Evolutionary conservation across 2,329 filamentous ascomycete genomes (phyloP), one percentile per base, ranked within the genome.

Genomic region (Cladophialophora yegresii): DNA sequence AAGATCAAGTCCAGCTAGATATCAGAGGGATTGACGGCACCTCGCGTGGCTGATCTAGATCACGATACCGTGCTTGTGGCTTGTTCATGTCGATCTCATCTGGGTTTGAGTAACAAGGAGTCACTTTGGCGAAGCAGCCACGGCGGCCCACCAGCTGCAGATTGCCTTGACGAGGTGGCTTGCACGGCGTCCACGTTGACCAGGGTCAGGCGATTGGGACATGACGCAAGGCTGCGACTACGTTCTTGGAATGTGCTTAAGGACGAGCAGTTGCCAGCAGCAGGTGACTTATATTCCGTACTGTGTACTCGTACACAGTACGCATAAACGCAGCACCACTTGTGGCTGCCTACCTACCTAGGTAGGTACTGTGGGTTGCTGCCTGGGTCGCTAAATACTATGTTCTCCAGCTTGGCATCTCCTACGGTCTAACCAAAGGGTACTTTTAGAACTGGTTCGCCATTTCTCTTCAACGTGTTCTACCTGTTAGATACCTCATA

Each of bases 221-320:
- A 49, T 50, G 43, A 49, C 40, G 36, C 40, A 58, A 58, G 43
- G 55, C 55, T 58, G 55, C 10, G 55, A 45, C 16, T 20, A 23
- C 6, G 4, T n/a, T n/a, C 36, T n/a, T 43, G 36, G 13, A n/a
- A 36, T 5, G 36, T n/a, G 36, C 13, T 9, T 4, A 33, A 33
- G 7, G 2, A 33, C 36, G 16, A 40, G 13, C 7, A 40, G 16
- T n/a, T n/a, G 16, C 36, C 36, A n/a, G 10, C 36, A 43, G 5
- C 16, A 43, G 6, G 16, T n/a, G 36, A 16, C 26, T 20, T 47
- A 8, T 23, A 8, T 23, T 28, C 26, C 26, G 26, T 28, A 3
- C 26, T n/a, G n/a, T n/a, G n/a, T n/a, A n/a, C n/a, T n/a, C n/a
- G n/a, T n/a, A n/a, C n/a, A n/a, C 3, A 28, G 26, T 28, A 28